These are phyloP conservation scores for Colletotrichum sp. DNA, from an alignment of 2,329 filamentous ascomycete genomes.

Conservation along the genomic window DNA sequence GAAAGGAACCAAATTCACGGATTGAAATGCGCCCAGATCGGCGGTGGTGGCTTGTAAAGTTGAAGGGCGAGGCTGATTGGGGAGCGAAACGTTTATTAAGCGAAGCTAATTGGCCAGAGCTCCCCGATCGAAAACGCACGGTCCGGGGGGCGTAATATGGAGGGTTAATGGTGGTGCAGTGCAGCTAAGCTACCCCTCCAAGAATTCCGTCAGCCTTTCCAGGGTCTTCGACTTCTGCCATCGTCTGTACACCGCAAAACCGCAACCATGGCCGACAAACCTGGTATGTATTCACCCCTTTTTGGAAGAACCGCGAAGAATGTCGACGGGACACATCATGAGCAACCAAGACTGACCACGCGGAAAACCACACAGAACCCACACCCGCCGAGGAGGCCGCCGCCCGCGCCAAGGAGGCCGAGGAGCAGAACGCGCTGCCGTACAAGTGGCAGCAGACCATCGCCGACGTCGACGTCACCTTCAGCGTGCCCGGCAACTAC, in stretches of 20 bases:
- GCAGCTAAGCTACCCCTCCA: constrained; percentile 26
- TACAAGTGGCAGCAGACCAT: constrained; percentile 99
- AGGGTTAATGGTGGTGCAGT: not conserved
- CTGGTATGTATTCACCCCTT: not conserved
- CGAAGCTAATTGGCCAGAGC: constrained; percentile 16
- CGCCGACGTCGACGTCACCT: constrained; percentile 80
- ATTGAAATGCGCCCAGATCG: not conserved
- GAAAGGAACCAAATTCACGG: not conserved
- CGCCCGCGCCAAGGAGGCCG: constrained; percentile 73
- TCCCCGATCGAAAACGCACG: not conserved
- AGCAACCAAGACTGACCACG: not conserved
- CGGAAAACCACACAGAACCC: constrained; percentile 45
- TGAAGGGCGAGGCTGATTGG: constrained; percentile 1
- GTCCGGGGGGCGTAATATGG: not conserved
- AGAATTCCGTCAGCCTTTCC: constrained; percentile 17
- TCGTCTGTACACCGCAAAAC: not conserved
- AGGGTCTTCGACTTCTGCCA: constrained; percentile 25
- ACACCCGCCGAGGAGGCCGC: constrained; percentile 63
- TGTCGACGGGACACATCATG: not conserved
- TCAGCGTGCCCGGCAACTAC: constrained; percentile 80
- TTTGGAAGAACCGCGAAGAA: too few species aligned
- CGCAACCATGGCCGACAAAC: constrained; percentile 46
- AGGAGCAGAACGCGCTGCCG: constrained; percentile 88
- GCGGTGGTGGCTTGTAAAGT: not conserved
- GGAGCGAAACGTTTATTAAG: not conserved